Evolutionary conservation across 78 protist species (phyloP).

Genomic region (Chrysochromulina parva): DNA sequence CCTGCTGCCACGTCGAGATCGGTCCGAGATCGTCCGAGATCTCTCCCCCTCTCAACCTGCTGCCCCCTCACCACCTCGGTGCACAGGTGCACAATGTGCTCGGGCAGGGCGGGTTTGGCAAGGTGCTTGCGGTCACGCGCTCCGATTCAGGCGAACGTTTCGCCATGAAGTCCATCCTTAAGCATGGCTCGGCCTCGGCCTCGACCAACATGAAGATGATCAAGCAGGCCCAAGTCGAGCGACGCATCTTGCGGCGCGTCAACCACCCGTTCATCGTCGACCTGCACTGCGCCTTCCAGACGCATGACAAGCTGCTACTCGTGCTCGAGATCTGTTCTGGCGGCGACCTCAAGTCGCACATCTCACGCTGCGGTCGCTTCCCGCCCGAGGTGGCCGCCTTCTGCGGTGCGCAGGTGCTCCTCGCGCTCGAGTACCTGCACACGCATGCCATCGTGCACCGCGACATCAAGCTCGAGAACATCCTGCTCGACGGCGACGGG

Average conservation of each 20-base stretch:
- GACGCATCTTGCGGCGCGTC: conserved; percentile 66
- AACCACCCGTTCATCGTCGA: conserved; percentile 76
- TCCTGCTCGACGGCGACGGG: conserved; percentile 86
- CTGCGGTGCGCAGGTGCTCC: conserved; percentile 82
- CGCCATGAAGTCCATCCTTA: conserved; percentile 77
- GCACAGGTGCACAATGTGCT: too few relatives aligned
- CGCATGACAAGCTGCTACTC: conserved; percentile 29
- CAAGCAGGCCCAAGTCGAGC: conserved; percentile 85
- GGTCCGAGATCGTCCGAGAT: too few relatives aligned
- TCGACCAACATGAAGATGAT: conserved; percentile 75
- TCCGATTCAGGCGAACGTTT: conserved; percentile 63
- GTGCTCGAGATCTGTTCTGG: conserved; percentile 46
- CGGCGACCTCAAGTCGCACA: conserved; percentile 77
- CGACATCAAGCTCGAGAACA: conserved; percentile 96
- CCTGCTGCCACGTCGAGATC: too few relatives aligned
- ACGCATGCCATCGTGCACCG: conserved; percentile 67
- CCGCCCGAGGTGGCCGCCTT: conserved; percentile 62
- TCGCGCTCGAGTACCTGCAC: conserved; percentile 88
- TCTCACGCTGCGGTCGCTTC: conserved; percentile 67
- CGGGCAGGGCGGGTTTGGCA: too few relatives aligned
- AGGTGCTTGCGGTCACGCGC: conserved; percentile 58
- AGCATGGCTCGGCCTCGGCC: not conserved
- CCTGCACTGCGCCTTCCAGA: conserved; percentile 68
- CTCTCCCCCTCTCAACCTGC: too few relatives aligned
- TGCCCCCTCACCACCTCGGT: too few relatives aligned